A percentile compares a stretch with the other conserved stretches of the same genome.
Evolutionary conservation across 345 rosid genomes (phyloP).

Genomic region (Moricandia arvensis): DNA sequence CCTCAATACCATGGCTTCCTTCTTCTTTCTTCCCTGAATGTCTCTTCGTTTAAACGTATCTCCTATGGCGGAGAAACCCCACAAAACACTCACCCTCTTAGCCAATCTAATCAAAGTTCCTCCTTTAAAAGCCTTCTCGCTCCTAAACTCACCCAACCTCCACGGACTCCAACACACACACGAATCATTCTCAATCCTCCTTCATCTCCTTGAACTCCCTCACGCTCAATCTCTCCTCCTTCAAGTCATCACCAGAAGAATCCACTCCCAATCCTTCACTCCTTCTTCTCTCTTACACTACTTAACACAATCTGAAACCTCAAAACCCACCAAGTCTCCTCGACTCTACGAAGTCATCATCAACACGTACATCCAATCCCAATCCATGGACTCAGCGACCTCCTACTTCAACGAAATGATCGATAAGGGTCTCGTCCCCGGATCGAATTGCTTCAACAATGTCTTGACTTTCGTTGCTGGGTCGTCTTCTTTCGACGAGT

Average conservation of each 20-base stretch:
- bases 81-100: conserved; percentile 33
- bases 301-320: conserved; percentile 33
- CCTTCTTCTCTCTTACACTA: conserved; percentile 44
- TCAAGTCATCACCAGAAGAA: conserved; percentile 47
- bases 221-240: conserved; percentile 55
- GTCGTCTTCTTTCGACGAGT: conserved; percentile 42
- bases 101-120: conserved; percentile 54
- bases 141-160: conserved; percentile 42
- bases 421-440: conserved; percentile 43
- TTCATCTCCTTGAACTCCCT: conserved; percentile 43
- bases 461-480: conserved; percentile 45
- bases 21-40: conserved; percentile 4
- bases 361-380: conserved; percentile 48
- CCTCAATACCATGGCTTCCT: background rate
- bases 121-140: conserved; percentile 47
- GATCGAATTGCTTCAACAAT: conserved; percentile 47
- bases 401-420: conserved; percentile 52
- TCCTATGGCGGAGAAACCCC: conserved; percentile 31
- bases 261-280: conserved; percentile 48
- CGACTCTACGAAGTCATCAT: conserved; percentile 54
- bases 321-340: conserved; percentile 17
- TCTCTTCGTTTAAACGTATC: background rate
- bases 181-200: conserved; percentile 48
- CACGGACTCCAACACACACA: conserved; percentile 49
- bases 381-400: conserved; percentile 42